Conservation (phyloP, 805 yeast genomes). For the Alloascoidea hylecoeti region DNA sequence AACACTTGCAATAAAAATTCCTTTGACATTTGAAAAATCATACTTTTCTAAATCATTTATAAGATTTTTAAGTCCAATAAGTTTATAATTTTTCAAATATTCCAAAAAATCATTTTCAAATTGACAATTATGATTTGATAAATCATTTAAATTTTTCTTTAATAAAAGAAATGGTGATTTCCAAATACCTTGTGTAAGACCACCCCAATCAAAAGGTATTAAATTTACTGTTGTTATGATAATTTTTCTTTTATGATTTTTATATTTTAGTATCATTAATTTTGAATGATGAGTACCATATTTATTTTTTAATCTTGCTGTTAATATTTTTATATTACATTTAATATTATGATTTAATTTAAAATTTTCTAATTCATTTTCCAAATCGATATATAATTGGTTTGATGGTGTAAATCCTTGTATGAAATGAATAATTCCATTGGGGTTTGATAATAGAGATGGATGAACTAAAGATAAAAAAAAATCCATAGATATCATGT, state of each 20-base stretch:
- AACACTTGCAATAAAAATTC: constrained; percentile 14
- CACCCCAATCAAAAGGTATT: constrained; percentile 16
- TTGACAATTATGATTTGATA: too few species aligned
- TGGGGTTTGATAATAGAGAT: constrained; percentile 12
- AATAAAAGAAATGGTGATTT: constrained; percentile 10
- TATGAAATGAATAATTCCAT: constrained; percentile 5
- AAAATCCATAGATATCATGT: too few species aligned
- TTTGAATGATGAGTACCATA: constrained; percentile 19
- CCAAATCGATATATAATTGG: constrained; percentile 3
- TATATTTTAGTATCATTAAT: constrained; percentile 15
- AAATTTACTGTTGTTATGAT: constrained; percentile 19
- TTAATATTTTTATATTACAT: constrained; percentile 8
- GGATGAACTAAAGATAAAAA: too few species aligned
- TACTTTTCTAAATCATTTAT: constrained; percentile 8
- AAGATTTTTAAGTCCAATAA: constrained; percentile 6
- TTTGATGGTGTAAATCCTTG: constrained; percentile 11
- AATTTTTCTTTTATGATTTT: constrained; percentile 8
- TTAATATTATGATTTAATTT: constrained; percentile 3
- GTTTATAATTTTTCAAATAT: constrained; percentile 13
- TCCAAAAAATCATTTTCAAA: constrained; percentile 13
- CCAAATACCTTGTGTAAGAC: constrained; percentile 19
- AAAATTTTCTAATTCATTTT: constrained; percentile 3
- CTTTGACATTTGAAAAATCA: constrained; percentile 13
- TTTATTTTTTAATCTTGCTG: constrained; percentile 9
- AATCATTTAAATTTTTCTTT: neutral